Evolutionary conservation across 805 yeast species (phyloP).

Genomic region (Yamadazyma insecticola): DNA sequence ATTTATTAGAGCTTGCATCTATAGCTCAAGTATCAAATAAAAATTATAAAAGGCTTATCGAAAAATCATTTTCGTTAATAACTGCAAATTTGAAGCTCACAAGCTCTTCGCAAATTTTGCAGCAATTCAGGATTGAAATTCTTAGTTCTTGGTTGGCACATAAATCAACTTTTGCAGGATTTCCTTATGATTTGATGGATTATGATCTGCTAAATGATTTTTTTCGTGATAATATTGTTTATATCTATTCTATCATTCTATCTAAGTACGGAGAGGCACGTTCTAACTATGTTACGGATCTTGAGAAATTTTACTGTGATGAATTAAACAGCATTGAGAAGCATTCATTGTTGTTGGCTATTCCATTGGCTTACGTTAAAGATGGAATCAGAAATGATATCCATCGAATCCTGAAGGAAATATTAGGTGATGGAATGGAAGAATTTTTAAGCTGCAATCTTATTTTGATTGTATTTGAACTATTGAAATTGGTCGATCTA

Average conservation of each 20-base stretch:
- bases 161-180: slow-evolving; percentile 24
- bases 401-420: slow-evolving; percentile 3
- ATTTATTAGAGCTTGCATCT: slow-evolving; percentile 8
- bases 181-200: slow-evolving; percentile 27
- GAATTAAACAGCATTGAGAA: too few relatives aligned
- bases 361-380: slow-evolving; percentile 42
- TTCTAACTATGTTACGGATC: too few relatives aligned
- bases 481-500: slow-evolving; percentile 2
- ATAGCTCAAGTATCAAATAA: slow-evolving; percentile 1
- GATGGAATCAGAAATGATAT: slow-evolving; percentile 33
- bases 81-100: too few relatives aligned
- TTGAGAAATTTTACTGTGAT: too few relatives aligned
- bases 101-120: too few relatives aligned
- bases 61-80: too few relatives aligned
- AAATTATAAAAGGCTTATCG: too few relatives aligned
- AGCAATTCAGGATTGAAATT: slow-evolving; percentile 22
- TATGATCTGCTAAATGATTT: neutral
- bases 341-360: too few relatives aligned
- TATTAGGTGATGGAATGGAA: slow-evolving; percentile 1
- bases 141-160: slow-evolving; percentile 40
- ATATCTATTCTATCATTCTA: too few relatives aligned
- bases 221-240: neutral
- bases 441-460: too few relatives aligned
- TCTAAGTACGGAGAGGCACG: too few relatives aligned
- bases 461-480: slow-evolving; percentile 3